Evolutionary conservation across 1,139 yeast genomes (phyloP).

Genomic region (Lodderomyces parapsilosis): DNA sequence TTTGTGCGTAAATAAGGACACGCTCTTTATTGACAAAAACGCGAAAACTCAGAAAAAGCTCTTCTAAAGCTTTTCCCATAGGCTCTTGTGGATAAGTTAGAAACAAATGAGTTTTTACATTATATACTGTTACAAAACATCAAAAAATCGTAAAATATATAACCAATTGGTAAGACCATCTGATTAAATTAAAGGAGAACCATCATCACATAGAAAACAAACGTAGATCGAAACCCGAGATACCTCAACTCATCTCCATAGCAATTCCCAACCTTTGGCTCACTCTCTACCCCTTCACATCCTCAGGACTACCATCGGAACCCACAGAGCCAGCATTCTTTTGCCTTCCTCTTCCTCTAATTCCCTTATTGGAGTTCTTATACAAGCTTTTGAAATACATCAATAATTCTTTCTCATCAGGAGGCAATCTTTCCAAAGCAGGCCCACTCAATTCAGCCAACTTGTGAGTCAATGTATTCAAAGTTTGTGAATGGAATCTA

Average conservation of each 20-base stretch:
- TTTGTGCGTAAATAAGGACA: background rate
- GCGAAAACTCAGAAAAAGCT: no score
- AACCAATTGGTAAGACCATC: background rate
- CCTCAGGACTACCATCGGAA: background rate
- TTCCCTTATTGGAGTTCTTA: constrained; percentile 86
- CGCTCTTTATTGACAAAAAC: background rate
- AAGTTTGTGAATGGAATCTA: constrained; percentile 74
- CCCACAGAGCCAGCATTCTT: constrained; percentile 5
- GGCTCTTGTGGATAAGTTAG: no score
- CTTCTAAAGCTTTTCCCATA: no score
- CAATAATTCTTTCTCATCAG: constrained; percentile 62
- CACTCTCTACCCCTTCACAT: background rate
- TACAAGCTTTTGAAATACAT: constrained; percentile 79
- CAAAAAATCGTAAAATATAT: background rate
- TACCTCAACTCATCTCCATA: no score
- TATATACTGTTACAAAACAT: constrained; percentile 2
- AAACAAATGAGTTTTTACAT: no score
- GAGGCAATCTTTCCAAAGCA: constrained; percentile 51
- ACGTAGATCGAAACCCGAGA: no score
- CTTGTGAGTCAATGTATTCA: constrained; percentile 61
- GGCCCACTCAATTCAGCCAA: constrained; percentile 55
- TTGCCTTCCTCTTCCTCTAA: constrained; percentile 78
- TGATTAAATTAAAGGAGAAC: no score
- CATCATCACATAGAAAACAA: background rate
- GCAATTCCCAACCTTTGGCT: background rate